Percentiles rank a stretch among this genome's conserved stretches.
Evolutionary conservation across 75 land plant genomes (phyloP).

Genomic region (Azolla pinnata): DNA sequence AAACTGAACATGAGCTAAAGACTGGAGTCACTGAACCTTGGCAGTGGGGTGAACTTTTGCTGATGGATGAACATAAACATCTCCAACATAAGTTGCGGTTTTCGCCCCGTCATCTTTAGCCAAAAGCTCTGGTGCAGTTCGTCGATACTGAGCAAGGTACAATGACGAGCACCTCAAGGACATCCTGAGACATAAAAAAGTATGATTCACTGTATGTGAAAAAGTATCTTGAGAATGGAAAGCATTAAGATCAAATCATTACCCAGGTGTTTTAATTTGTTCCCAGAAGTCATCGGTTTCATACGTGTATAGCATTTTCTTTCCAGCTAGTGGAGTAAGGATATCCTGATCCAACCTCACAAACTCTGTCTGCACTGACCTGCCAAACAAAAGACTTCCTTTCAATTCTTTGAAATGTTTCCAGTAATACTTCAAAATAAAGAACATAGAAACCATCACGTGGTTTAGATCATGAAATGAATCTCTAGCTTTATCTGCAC

Average conservation of each 20-base stretch:
- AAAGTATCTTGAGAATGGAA: neutral
- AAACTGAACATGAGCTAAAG: neutral
- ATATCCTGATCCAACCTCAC: slow-evolving; percentile 45
- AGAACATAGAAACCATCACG: too few species aligned
- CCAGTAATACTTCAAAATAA: too few species aligned
- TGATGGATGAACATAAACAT: slow-evolving; percentile 47
- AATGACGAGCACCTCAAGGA: slow-evolving; percentile 39
- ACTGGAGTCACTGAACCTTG: slow-evolving; percentile 21
- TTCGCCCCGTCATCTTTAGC: slow-evolving; percentile 26
- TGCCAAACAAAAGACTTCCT: slow-evolving; percentile 15
- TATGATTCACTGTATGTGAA: neutral
- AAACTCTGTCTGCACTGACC: slow-evolving; percentile 32
- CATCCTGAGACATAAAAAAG: slow-evolving; percentile 24
- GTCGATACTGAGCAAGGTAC: slow-evolving; percentile 34
- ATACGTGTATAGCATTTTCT: slow-evolving; percentile 43
- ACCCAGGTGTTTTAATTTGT: slow-evolving; percentile 53
- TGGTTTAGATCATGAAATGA: too few species aligned
- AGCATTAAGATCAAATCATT: neutral
- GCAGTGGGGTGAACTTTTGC: slow-evolving; percentile 47
- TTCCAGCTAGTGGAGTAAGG: slow-evolving; percentile 46
- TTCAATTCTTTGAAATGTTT: too few species aligned
- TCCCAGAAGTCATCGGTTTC: slow-evolving; percentile 46
- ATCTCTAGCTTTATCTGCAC: too few species aligned
- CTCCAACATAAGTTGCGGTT: slow-evolving; percentile 29
- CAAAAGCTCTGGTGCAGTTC: slow-evolving; percentile 35